These are phyloP conservation scores for Globisporangium ultimum DNA, from an alignment of 352 stramenopile genomes.

Conservation along the genomic window DNA sequence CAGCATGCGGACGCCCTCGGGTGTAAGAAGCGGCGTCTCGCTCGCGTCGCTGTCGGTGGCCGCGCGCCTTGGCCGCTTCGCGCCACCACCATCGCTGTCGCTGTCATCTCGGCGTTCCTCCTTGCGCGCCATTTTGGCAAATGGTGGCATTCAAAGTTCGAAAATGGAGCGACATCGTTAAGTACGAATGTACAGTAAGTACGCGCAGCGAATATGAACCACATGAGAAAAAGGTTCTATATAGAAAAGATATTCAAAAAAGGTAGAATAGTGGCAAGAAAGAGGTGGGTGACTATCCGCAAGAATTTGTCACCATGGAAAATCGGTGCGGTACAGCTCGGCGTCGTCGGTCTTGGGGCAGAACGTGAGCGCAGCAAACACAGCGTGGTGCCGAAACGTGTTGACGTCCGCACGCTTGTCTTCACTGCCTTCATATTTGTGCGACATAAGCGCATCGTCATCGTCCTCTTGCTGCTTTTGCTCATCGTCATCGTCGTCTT, in stretches of 20 bases:
- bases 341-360: conserved; percentile 1
- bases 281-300: too few relatives aligned
- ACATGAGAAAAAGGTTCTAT: too few relatives aligned
- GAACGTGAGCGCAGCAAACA: conserved; percentile 7
- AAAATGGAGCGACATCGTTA: too few relatives aligned
- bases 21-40: conserved; percentile 22
- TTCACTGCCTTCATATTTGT: too few relatives aligned
- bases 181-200: too few relatives aligned
- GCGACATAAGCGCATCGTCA: too few relatives aligned
- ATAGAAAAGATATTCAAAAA: too few relatives aligned
- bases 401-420: not conserved
- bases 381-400: not conserved
- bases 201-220: too few relatives aligned
- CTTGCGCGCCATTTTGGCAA: too few relatives aligned
- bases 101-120: not conserved
- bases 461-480: not conserved
- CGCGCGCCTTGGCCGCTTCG: not conserved
- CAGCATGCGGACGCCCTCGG: conserved; percentile 31
- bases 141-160: too few relatives aligned
- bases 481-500: not conserved
- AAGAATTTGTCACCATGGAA: too few relatives aligned
- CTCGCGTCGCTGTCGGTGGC: not conserved
- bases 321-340: not conserved
- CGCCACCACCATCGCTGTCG: conserved; percentile 1
- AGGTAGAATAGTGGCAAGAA: too few relatives aligned